Percentiles rank a stretch among this genome's conserved stretches.
Evolutionary conservation across 176 grass and related monocot species (phyloP).

Genomic region (Oryza brachyantha): DNA sequence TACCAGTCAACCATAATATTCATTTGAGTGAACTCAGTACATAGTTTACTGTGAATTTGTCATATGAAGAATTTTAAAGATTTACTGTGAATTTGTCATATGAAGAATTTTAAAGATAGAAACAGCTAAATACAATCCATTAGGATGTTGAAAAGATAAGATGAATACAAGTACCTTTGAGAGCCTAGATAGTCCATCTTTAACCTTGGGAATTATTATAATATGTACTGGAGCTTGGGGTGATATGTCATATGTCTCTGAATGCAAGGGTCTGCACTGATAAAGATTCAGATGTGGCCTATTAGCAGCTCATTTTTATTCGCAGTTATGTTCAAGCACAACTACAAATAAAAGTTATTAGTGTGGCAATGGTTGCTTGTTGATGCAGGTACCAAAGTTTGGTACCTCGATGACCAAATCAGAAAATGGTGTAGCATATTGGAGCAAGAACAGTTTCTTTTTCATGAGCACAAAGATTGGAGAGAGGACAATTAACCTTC

Average conservation of each 20-base stretch:
- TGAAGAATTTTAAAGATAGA: not conserved
- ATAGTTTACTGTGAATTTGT: not conserved
- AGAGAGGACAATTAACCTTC: not conserved
- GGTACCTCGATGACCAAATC: not conserved
- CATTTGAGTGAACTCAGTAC: not conserved
- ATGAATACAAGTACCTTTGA: slow-evolving; percentile 43
- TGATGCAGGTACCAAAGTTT: not conserved
- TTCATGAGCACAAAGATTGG: not conserved
- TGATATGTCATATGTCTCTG: slow-evolving; percentile 82
- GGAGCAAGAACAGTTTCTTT: not conserved
- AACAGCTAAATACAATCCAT: not conserved
- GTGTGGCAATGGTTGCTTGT: not conserved
- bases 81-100: not conserved
- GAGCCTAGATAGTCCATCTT: slow-evolving; percentile 56
- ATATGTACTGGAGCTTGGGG: slow-evolving; percentile 71
- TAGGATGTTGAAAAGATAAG: not conserved
- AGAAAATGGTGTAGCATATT: not conserved
- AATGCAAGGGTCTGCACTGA: slow-evolving; percentile 62
- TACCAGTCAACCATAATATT: not conserved
- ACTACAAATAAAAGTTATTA: not conserved
- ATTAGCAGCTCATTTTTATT: too few species aligned
- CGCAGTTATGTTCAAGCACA: not conserved
- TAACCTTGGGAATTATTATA: slow-evolving; percentile 69
- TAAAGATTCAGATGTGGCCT: not conserved
- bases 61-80: too few species aligned